Evolutionary conservation across 192 early-diverging fungal genomes (phyloP).

Genomic region (Rhizoclosmatium globosum): DNA sequence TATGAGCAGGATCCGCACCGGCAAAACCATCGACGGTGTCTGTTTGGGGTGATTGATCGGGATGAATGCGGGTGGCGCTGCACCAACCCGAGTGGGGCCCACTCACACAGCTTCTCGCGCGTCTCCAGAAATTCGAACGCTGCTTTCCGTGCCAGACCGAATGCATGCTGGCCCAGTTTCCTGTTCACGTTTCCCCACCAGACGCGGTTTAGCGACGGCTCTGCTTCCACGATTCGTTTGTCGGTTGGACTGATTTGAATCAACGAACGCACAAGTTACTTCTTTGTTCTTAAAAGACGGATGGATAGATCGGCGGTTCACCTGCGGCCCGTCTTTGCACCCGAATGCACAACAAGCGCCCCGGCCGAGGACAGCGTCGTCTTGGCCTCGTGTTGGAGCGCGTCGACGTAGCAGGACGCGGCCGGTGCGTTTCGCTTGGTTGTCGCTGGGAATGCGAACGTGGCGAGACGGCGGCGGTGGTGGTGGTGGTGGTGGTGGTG

Average conservation of each 20-base stretch:
- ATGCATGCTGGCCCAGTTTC: slow-evolving; percentile 49
- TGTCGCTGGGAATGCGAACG: no score
- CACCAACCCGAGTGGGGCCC: not conserved
- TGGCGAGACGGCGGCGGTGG: no score
- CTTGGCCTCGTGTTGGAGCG: not conserved
- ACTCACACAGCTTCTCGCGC: slow-evolving; percentile 49
- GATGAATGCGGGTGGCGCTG: not conserved
- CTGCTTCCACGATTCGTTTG: slow-evolving; percentile 88
- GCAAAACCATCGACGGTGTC: slow-evolving; percentile 92
- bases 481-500: no score
- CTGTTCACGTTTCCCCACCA: slow-evolving; percentile 97
- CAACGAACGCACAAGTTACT: no score
- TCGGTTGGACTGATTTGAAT: slow-evolving; percentile 59
- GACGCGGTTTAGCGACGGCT: slow-evolving; percentile 39
- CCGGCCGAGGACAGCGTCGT: not conserved
- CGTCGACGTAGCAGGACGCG: not conserved
- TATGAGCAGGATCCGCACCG: slow-evolving; percentile 91
- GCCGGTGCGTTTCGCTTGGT: no score
- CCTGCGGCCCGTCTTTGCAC: slow-evolving; percentile 84
- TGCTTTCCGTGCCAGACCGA: slow-evolving; percentile 81
- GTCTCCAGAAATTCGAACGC: slow-evolving; percentile 92
- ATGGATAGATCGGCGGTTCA: slow-evolving; percentile 23
- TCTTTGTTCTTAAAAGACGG: no score
- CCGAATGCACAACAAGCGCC: slow-evolving; percentile 76
- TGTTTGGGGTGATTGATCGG: slow-evolving; percentile 24